Percentiles rank a stretch among this genome's conserved stretches.
phyloP scores from a whole-genome alignment of 805 yeast genomes.

The Saturnispora diversa region DNA sequence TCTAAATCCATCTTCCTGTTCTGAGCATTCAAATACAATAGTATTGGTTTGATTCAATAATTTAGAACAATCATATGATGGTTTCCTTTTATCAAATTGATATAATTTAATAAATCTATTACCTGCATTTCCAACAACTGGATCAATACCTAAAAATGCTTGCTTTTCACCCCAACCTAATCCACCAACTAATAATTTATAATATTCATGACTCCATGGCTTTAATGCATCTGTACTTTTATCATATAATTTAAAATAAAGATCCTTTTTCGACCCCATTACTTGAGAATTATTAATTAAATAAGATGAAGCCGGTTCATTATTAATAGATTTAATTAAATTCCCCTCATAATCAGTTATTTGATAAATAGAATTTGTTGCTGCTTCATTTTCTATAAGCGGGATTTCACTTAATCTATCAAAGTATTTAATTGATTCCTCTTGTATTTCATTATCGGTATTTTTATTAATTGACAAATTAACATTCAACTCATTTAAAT shows the following conservation, averaged over 20 bases:
- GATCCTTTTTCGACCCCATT: slow-evolving; percentile 21
- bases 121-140: slow-evolving; percentile 36
- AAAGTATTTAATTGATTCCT: slow-evolving; percentile 8
- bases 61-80: neutral
- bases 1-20: slow-evolving; percentile 13
- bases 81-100: slow-evolving; percentile 11
- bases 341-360: slow-evolving; percentile 50
- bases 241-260: slow-evolving; percentile 19
- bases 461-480: neutral
- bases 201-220: slow-evolving; percentile 26
- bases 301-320: slow-evolving; percentile 47
- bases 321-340: slow-evolving; percentile 49
- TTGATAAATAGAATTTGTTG: slow-evolving; percentile 22
- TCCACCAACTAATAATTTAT: slow-evolving; percentile 63
- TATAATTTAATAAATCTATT: slow-evolving; percentile 18
- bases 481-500: slow-evolving; percentile 8
- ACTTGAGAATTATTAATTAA: slow-evolving; percentile 39
- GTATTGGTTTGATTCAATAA: slow-evolving; percentile 1
- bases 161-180: slow-evolving; percentile 72
- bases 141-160: slow-evolving; percentile 56
- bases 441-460: neutral
- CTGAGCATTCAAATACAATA: slow-evolving; percentile 23
- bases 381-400: slow-evolving; percentile 9
- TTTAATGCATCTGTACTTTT: neutral
- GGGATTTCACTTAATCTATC: slow-evolving; percentile 16